Evolutionary conservation across 1,284 basidiomycete genomes (phyloP).

Genomic region (Cutaneotrichosporon sp.): DNA sequence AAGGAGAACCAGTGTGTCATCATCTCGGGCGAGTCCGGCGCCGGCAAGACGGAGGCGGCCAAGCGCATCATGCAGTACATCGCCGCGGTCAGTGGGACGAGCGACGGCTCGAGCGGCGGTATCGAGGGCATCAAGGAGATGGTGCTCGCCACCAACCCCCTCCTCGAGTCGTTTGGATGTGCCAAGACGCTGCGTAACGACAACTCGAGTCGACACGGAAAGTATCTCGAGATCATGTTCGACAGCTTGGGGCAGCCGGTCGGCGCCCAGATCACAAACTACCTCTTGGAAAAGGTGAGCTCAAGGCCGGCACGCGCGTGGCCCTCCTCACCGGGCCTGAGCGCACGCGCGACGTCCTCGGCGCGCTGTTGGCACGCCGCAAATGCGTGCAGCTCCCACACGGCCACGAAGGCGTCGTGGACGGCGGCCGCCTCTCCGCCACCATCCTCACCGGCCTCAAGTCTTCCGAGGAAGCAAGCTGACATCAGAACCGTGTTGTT

Average conservation of each 20-base stretch:
- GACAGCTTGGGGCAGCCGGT: conserved; percentile 89
- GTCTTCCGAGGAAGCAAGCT: conserved; percentile 21
- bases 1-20: conserved; percentile 99
- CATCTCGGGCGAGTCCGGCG: conserved; percentile 97
- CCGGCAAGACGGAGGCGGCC: conserved; percentile 95
- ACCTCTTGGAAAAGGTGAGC: conserved; percentile 83
- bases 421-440: conserved; percentile 20
- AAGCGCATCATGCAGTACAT: conserved; percentile 99
- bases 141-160: conserved; percentile 98
- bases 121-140: conserved; percentile 99
- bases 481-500: conserved; percentile 75
- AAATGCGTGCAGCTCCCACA: conserved; percentile 36
- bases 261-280: conserved; percentile 98
- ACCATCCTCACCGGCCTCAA: conserved; percentile 29
- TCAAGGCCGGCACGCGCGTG: conserved; percentile 21
- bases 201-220: conserved; percentile 98
- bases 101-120: conserved; percentile 60
- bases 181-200: conserved; percentile 99
- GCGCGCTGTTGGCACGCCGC: conserved; percentile 26
- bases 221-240: conserved; percentile 99
- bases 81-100: conserved; percentile 82
- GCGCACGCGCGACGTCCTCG: conserved; percentile 29
- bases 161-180: conserved; percentile 98
- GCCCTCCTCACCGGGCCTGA: conserved; percentile 33
- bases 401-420: conserved; percentile 34